phyloP scores from a whole-genome alignment of 75 land plant species.

The Picea sitchensis region DNA sequence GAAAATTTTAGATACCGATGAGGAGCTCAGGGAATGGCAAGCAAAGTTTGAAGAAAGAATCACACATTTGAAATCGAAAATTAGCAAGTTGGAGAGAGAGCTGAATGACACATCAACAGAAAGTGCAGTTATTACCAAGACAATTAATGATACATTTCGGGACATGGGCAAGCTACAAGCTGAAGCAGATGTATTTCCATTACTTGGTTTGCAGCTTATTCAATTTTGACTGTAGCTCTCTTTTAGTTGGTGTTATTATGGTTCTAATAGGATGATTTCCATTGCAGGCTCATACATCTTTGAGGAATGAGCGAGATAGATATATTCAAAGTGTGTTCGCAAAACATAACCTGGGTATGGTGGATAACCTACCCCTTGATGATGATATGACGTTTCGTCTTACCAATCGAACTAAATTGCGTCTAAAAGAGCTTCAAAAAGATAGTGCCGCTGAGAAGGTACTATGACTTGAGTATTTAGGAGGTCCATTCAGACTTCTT shows the following conservation, averaged over 20 bases:
- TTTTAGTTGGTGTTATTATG: not conserved
- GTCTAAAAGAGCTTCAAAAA: constrained; percentile 64
- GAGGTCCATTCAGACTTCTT: not conserved
- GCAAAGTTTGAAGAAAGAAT: constrained; percentile 70
- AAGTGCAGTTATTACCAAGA: constrained; percentile 28
- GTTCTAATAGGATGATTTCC: constrained; percentile 4
- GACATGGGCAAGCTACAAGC: constrained; percentile 75
- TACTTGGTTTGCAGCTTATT: not conserved
- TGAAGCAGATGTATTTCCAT: constrained; percentile 73
- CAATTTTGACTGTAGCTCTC: not conserved
- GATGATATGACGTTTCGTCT: constrained; percentile 53
- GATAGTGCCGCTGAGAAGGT: constrained; percentile 76
- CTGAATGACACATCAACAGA: constrained; percentile 43
- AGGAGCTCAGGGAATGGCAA: constrained; percentile 86
- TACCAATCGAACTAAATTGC: constrained; percentile 42
- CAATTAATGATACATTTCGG: constrained; percentile 33
- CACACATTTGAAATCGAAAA: constrained; percentile 39
- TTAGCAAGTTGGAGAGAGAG: constrained; percentile 56
- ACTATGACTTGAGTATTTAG: not conserved
- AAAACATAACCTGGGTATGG: constrained; percentile 71
- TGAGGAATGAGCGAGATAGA: constrained; percentile 61
- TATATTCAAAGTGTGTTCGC: constrained; percentile 52
- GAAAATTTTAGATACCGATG: constrained; percentile 65
- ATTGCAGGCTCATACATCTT: constrained; percentile 45
- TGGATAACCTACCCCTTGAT: constrained; percentile 52